Base-by-base conservation (phyloP, 2,329 filamentous ascomycete genomes). In the Sclerotinia trifoliorum region DNA sequence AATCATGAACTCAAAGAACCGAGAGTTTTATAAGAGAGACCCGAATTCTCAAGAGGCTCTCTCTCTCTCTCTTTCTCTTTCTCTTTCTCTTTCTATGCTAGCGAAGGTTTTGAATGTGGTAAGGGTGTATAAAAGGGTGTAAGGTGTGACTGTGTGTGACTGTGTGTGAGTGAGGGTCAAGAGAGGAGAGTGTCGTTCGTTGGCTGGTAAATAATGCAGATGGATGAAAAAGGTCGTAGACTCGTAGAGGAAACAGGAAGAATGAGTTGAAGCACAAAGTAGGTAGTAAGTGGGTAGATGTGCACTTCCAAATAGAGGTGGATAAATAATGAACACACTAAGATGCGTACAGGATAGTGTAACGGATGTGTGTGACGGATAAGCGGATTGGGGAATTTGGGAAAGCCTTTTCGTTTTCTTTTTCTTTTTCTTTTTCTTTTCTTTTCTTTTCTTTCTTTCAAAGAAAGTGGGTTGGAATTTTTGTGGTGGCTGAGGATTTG, bases 161-260 rank as follows among this genome's bases (percentile, higher is more conserved):
- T n/a, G n/a, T n/a, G 39, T 42, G 39, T 3, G 39, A 15, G 39
- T 15, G 15, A 42, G 39, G 39, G 39, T 42, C 13, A 1, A 56
- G 54, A 39, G 35, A 42, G n/a, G n/a, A 57, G 32, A 17, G 55
- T n/a, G 21, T 13, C 7, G 5, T 17, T 19, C 24, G 55, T 42
- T 57, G 55, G 55, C 26, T 42, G 55, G 35, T 57, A 32, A 35
- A 32, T 56, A 35, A 24, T 42, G 55, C 32, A 57, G 39, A 57
- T 57, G 55, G 32, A 57, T 57, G 55, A 24, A 24, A 24, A 24
- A 39, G 35, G 32, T 48, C 5, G 29, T 29, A 29, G 29, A 29
- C 3, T 29, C 13, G 35, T 6, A 35, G 35, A 35, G 39, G 15
- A 42, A 15, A 11, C 13, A 39, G 39, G 13, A 42, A 17, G 39